phyloP scores from a whole-genome alignment of 2,329 filamentous ascomycete genomes.

The Pseudopyricularia cyperi region DNA sequence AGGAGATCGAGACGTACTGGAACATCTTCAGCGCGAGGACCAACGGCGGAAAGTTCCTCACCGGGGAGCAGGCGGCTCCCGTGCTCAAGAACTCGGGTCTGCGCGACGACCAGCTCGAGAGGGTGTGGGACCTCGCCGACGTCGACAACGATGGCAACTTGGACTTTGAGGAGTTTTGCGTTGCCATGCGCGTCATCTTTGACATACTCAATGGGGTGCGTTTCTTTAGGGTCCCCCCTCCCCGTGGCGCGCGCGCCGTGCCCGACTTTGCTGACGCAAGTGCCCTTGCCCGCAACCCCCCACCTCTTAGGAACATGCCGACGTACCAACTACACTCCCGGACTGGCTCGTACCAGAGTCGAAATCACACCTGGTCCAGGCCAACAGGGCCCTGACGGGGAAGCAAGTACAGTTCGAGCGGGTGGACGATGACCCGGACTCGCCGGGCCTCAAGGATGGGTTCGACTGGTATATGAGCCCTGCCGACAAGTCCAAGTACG shows the following conservation, averaged over 20 bases:
- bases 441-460: constrained; percentile 77
- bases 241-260: too few relatives aligned
- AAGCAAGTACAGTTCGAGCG: constrained; percentile 74
- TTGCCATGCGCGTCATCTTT: constrained; percentile 96
- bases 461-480: constrained; percentile 99
- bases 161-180: constrained; percentile 99
- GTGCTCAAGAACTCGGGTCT: constrained; percentile 52
- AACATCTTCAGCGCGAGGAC: constrained; percentile 49
- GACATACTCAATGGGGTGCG: constrained; percentile 85
- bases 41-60: constrained; percentile 45
- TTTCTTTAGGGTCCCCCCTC: too few relatives aligned
- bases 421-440: constrained; percentile 72
- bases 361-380: constrained; percentile 82
- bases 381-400: constrained; percentile 64
- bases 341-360: constrained; percentile 97
- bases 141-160: constrained; percentile 95
- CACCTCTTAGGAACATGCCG: constrained; percentile 65
- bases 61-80: constrained; percentile 47
- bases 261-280: neutral
- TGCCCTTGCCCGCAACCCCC: neutral
- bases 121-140: constrained; percentile 93
- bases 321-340: constrained; percentile 75
- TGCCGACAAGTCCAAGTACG: constrained; percentile 81
- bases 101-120: constrained; percentile 71
- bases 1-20: constrained; percentile 54